A percentile compares a stretch with the other conserved stretches of the same genome.
These are phyloP conservation scores for Olyra latifolia DNA, from an alignment of 176 grass and related monocot species.

Conservation along the genomic window DNA sequence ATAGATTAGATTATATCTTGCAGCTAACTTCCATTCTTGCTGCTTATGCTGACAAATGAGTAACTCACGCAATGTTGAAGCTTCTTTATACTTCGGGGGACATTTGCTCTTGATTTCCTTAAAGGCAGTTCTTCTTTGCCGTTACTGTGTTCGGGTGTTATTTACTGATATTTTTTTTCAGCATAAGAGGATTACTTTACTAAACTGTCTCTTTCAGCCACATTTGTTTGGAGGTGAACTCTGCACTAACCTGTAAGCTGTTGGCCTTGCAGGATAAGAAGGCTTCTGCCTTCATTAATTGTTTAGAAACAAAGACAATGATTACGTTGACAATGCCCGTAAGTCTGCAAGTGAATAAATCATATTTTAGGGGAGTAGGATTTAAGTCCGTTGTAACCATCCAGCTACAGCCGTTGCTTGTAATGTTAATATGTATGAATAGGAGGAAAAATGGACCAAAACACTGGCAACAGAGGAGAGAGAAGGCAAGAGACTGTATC, in stretches of 20 bases:
- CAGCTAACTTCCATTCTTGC: background rate
- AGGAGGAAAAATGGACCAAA: background rate
- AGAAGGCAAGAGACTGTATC: background rate
- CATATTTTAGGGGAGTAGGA: background rate
- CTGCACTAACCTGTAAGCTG: slow-evolving; percentile 8
- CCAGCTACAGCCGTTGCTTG: background rate
- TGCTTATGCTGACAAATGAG: background rate
- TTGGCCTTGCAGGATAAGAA: slow-evolving; percentile 8
- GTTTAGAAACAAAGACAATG: background rate
- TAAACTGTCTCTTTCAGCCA: background rate
- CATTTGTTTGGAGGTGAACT: background rate
- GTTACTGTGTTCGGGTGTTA: background rate
- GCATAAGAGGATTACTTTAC: background rate
- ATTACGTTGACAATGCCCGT: background rate
- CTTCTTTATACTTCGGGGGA: background rate
- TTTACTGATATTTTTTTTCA: background rate
- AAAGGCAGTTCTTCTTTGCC: background rate
- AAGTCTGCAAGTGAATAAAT: background rate
- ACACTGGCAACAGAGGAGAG: background rate
- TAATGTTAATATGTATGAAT: background rate
- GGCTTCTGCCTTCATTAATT: background rate
- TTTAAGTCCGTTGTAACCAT: background rate
- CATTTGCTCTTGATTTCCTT: background rate
- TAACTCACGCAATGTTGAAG: background rate
- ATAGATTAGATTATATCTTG: slow-evolving; percentile 5